Percentiles rank a stretch among this genome's conserved stretches.
phyloP scores from a whole-genome alignment of 352 stramenopile genomes.

The Peronospora destructor region DNA sequence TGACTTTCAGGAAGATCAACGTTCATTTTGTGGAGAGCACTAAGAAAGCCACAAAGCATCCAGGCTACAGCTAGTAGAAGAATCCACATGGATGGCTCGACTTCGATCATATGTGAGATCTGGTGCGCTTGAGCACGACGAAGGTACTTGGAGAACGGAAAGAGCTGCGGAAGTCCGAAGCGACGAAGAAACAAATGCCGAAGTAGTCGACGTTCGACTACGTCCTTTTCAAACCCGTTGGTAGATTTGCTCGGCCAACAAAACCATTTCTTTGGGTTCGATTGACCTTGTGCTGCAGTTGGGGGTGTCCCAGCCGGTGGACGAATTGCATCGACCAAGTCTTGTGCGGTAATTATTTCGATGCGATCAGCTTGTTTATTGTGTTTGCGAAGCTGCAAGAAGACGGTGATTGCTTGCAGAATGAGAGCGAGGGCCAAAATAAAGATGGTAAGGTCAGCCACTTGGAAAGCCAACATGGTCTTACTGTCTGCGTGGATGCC shows the following conservation, averaged over 20 bases:
- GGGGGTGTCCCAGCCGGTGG: slow-evolving; percentile 4
- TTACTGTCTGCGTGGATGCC: slow-evolving; percentile 24
- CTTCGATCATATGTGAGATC: slow-evolving; percentile 76
- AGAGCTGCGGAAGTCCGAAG: slow-evolving; percentile 44
- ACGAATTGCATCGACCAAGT: slow-evolving; percentile 29
- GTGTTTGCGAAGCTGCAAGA: slow-evolving; percentile 33
- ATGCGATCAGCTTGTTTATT: slow-evolving; percentile 33
- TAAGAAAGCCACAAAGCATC: slow-evolving; percentile 24
- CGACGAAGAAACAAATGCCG: slow-evolving; percentile 39
- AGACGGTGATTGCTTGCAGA: slow-evolving; percentile 43
- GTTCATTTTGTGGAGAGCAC: slow-evolving; percentile 9
- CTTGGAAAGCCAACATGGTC: slow-evolving; percentile 45
- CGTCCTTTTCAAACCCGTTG: slow-evolving; percentile 6
- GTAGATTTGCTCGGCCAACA: slow-evolving; percentile 1
- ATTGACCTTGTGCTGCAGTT: not conserved
- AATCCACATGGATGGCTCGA: slow-evolving; percentile 62
- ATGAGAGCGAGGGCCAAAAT: slow-evolving; percentile 49
- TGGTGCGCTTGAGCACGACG: slow-evolving; percentile 66
- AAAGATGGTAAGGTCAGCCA: slow-evolving; percentile 51
- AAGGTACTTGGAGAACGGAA: slow-evolving; percentile 73
- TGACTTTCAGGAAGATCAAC: slow-evolving; percentile 17
- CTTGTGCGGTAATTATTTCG: slow-evolving; percentile 39
- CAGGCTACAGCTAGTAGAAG: slow-evolving; percentile 44
- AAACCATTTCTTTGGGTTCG: slow-evolving; percentile 5
- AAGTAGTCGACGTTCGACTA: slow-evolving; percentile 34